phyloP scores from a whole-genome alignment of 2,329 filamentous ascomycete species.

The Bipolaris victoriae region DNA sequence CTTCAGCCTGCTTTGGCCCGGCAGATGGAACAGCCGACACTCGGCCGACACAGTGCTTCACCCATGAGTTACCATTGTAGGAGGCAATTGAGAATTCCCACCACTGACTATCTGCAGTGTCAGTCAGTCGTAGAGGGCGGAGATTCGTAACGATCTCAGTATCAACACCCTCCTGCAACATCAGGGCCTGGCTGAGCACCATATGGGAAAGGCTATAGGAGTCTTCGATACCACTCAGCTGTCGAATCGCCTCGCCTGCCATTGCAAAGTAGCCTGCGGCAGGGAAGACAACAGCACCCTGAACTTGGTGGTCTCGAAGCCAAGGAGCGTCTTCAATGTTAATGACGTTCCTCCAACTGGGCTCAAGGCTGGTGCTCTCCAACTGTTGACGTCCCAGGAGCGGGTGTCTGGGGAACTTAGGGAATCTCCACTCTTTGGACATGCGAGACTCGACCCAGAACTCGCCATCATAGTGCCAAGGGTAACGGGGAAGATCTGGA shows the following conservation, averaged over 20 bases:
- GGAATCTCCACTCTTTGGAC: slow-evolving; percentile 4
- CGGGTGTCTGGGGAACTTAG: slow-evolving; percentile 13
- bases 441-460: slow-evolving; percentile 30
- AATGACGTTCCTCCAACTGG: slow-evolving; percentile 26
- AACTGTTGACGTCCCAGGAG: slow-evolving; percentile 14
- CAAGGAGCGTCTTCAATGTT: slow-evolving; percentile 50
- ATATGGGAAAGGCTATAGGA: slow-evolving; percentile 5
- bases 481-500: slow-evolving; percentile 19
- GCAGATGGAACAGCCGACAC: not conserved
- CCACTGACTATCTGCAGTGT: slow-evolving; percentile 15
- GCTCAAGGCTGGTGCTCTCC: slow-evolving; percentile 5
- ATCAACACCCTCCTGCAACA: not conserved
- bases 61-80: slow-evolving; percentile 25
- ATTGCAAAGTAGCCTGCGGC: slow-evolving; percentile 6
- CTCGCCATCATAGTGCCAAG: slow-evolving; percentile 15
- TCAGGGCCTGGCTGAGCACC: not conserved
- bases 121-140: slow-evolving; percentile 12
- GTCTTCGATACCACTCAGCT: slow-evolving; percentile 9
- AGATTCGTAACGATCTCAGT: slow-evolving; percentile 22
- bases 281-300: slow-evolving; percentile 30
- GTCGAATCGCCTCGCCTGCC: slow-evolving; percentile 3
- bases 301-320: slow-evolving; percentile 52
- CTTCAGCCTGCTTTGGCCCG: not conserved
- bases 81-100: slow-evolving; percentile 23
- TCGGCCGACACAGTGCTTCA: slow-evolving; percentile 24